Evolutionary conservation across 129 eudicot species (phyloP), one percentile per base, ranked within the genome.

Genomic region (Dittrichia graveolens): DNA sequence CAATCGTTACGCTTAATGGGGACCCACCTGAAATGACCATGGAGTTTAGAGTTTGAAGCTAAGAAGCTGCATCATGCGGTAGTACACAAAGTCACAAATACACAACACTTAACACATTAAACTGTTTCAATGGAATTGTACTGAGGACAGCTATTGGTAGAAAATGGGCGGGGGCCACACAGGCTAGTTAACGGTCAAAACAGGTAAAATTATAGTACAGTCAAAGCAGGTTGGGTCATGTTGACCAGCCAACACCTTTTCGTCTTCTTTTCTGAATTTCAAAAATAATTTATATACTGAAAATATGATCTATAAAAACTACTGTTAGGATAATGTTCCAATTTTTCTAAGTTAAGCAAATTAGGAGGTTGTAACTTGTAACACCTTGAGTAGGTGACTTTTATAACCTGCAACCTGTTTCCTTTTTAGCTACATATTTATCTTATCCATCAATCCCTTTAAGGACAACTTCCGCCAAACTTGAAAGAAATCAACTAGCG

Each of bases 1-100:
- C 99, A 95, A 81, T 95, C 99, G 78, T 95, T 95, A 15, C 96
- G 91, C 79, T 83, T 95, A 55, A 95, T 86, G 24, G 99, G 97
- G 59, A 95, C 96, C 97, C 97, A 95, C 87, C 99, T 95, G 90
- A 70, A 77, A 81, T 67, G 68, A 31, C 5, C 62, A 68, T 35
- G 31, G 31, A 24, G 31, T 24, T 24, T 24, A 46, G 47, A 62
- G 62, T 34, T 13, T 8, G 40, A 13, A 40, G 47, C 31, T 52
- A 31, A 64, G 49, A 62, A 19, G 71, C 57, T n/a, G 75, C 65
- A 41, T 34, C 43, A 13, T 34, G 65, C 13, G 16, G 43, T 34
- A 59, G 43, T 12, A 24, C 31, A 24, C 31, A 24, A 24, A 56
- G 8, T 18, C 18, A 12, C 38, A 24, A 24, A 56, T 31, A 56